A percentile compares a stretch with the other conserved stretches of the same genome.
Evolutionary conservation across 192 early-diverging fungal genomes (phyloP).

Genomic region (Mortierella alpina): DNA sequence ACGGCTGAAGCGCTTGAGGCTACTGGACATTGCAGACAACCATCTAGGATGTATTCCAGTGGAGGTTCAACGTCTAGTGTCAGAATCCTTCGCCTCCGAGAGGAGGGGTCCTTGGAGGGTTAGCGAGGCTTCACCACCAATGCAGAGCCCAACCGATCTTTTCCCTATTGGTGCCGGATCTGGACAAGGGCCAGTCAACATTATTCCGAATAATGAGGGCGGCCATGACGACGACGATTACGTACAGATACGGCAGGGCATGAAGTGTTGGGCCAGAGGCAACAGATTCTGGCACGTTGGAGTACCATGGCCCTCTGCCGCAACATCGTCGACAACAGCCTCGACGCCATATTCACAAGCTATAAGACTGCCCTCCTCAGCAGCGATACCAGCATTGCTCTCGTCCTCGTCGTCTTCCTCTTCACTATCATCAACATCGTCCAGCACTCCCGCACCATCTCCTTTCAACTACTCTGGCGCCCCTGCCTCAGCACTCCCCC

Average conservation of each 20-base stretch:
- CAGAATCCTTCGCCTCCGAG: constrained; percentile 27
- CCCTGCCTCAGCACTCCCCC: background rate
- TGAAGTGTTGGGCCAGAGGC: constrained; percentile 53
- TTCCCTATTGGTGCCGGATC: background rate
- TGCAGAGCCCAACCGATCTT: background rate
- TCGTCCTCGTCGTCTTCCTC: background rate
- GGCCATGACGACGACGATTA: constrained; percentile 54
- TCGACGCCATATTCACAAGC: constrained; percentile 1
- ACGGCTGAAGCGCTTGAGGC: constrained; percentile 20
- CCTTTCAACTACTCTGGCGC: background rate
- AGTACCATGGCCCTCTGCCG: constrained; percentile 7
- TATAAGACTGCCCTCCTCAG: background rate
- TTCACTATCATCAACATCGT: background rate
- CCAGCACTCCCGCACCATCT: background rate
- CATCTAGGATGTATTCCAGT: constrained; percentile 49
- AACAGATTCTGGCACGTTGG: constrained; percentile 50
- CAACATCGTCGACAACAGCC: constrained; percentile 5
- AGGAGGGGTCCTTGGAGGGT: constrained; percentile 17
- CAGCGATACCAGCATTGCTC: background rate
- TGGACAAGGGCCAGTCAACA: background rate
- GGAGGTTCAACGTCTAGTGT: constrained; percentile 41
- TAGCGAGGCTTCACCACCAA: constrained; percentile 1
- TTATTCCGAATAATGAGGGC: constrained; percentile 21
- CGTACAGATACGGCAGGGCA: constrained; percentile 50
- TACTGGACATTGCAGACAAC: constrained; percentile 51